A percentile compares a stretch with the other conserved stretches of the same genome.
Conservation (phyloP, 1,139 yeast genomes). For the Pichia sp. region DNA sequence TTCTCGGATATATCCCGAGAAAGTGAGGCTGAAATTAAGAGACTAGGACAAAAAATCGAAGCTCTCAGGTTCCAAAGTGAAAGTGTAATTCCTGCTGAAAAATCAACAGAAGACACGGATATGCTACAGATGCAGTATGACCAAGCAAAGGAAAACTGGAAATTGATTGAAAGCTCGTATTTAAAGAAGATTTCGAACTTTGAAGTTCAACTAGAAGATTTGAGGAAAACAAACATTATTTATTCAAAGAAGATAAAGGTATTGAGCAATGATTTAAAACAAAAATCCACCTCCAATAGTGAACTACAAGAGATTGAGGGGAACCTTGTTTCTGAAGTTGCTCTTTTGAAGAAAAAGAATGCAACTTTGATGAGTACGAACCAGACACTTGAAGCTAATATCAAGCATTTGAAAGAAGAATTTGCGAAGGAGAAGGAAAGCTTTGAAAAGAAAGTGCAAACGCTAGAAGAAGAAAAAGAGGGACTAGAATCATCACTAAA, state of each 20-base stretch:
- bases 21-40: conserved; percentile 41
- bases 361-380: conserved; percentile 4
- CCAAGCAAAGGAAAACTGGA: conserved; percentile 42
- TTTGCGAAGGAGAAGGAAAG: conserved; percentile 23
- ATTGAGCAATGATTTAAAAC: conserved; percentile 28
- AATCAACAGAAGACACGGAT: conserved; percentile 30
- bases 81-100: conserved; percentile 11
- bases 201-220: conserved; percentile 29
- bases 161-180: conserved; percentile 31
- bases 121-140: conserved; percentile 62
- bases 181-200: conserved; percentile 30
- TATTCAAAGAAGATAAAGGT: conserved; percentile 30
- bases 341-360: conserved; percentile 4
- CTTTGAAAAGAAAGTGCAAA: conserved; percentile 25
- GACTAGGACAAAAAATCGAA: conserved; percentile 50
- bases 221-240: conserved; percentile 29
- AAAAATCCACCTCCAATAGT: conserved; percentile 22
- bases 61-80: conserved; percentile 32
- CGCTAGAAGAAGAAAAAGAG: conserved; percentile 29
- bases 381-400: conserved; percentile 5
- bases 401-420: conserved; percentile 17
- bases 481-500: conserved; percentile 20
- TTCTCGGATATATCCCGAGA: conserved; percentile 35
- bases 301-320: conserved; percentile 26
- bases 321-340: conserved; percentile 10